Evolutionary conservation across 768 basidiomycete species (phyloP), one percentile per base, ranked within the genome.

Genomic region (Favolaschia claudopus): DNA sequence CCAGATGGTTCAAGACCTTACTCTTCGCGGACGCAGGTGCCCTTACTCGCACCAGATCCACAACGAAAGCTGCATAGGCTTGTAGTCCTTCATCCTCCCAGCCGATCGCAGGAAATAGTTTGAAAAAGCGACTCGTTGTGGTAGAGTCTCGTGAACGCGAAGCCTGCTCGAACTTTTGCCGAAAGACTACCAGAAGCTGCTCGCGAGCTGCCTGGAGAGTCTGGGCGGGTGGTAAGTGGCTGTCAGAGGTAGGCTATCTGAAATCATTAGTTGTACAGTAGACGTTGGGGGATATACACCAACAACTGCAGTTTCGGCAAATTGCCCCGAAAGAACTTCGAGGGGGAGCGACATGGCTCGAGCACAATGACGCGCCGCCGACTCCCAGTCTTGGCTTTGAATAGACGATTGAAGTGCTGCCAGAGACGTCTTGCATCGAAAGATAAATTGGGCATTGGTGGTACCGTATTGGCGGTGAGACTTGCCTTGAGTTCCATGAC

Each of bases 401-500:
- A 98, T 95, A 1, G 96, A 89, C 0, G 85, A 84, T 84, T 94
- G 77, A 10, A 79, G 74, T 32, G 72, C 75, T 56, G 72, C 59
- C 24, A 82, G 67, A 14, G 77, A 82, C 10, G 77, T 74, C 79
- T 82, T 60, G 29, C 19, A 48, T n/a, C 44, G 34, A 42, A 45
- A 38, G 46, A 40, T 58, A 59, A 50, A 9, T 44, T 63, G 46
- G 59, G 27, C 39, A 27, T 45, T 19, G 15, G 32, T 27, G 27
- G 29, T 39, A 25, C 22, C 15, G 34, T 29, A 17, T 36, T 25
- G 19, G 22, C 20, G 8, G n/a, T 25, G 28, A 49, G 43, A 70
- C 69, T 52, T 60, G 93, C 95, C 85, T 97, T 98, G 65, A 99
- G 85, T 59, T 99, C 97, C 79, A 97, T 91, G 36, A 98, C 93